Base-by-base conservation (phyloP, 768 basidiomycete species). In the Lepiota venenata region DNA sequence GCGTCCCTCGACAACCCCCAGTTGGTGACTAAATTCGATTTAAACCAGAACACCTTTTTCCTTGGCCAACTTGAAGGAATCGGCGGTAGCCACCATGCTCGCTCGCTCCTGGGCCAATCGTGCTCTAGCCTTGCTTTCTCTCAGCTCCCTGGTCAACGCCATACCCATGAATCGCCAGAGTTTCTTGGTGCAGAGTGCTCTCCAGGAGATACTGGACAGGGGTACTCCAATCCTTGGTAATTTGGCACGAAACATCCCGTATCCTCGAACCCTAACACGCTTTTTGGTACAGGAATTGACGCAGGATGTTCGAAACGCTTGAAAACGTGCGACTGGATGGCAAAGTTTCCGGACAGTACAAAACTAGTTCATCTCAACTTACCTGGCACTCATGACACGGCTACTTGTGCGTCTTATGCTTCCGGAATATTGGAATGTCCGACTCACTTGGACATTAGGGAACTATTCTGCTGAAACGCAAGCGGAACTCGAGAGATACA, bases 381-480 rank as follows among this genome's bases (percentile, higher is more conserved):
- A n/a, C 79, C 78, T 10, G 79, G 78, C 25, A 77, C 75, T 2
- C 79, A 81, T 55, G 79, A 81, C 62, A 68, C 77, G 0, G 66
- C 74, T 1, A 79, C 79, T 10, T 75, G 77, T 75, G 61, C 27
- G 67, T 54, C 56, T 21, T 25, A 18, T 25, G 8, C 15, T 7
- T 20, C 41, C 48, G 15, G 9, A 27, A 12, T 14, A 2, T 18
- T 32, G 2, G 10, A 25, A 4, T 44, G 32, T 40, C 43, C 12
- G 2, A 45, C n/a, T 39, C 18, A 36, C 41, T 35, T 21, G 36
- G 18, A 40, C n/a, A 54, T 7, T 43, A 79, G 75, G 77, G 71
- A 76, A 75, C 56, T 77, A 79, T 52, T 66, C 75, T 2, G 73
- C 70, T 35, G 69, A 68, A 2, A 73, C 70, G 1, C 75, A 76